Base-by-base conservation (phyloP, 768 basidiomycete species). In the Cystobasidium ongulense region DNA sequence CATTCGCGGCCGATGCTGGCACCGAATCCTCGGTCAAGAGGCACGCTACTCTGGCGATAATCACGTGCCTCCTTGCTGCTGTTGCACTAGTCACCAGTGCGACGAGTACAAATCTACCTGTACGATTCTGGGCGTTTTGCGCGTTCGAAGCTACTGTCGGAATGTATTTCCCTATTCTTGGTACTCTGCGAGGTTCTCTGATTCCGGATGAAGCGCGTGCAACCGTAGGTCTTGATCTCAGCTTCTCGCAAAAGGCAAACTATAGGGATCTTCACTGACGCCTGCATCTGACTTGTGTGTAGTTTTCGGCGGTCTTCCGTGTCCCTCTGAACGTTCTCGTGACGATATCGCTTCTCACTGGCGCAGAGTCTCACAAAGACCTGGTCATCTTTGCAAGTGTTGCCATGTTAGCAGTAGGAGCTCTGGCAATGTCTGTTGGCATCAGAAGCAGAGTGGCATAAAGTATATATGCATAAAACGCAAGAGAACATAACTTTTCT, bases 71-170 rank as follows among this genome's bases (percentile, higher is more conserved):
- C 36, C 8, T 63, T 1, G 74, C 74, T 3, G 57, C 67, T 41
- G 1, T 64, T 10, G 74, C 74, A 18, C 38, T 75, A 10, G 74
- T 52, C 13, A 61, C 66, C 3, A 43, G 65, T 38, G 70, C 35
- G 11, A 31, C 43, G 10, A 72, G 65, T 21, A 29, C 15, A 15
- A 38, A 35, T n/a, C 66, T 75, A 7, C 33, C 66, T 17, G n/a
- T 70, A 41, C 53, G 70, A 53, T 75, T 75, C 41, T 75, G 74
- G 74, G 74, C 71, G 1, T 75, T 75, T 57, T 75, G 74, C 41
- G 66, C 36, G 1, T 75, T 75, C 29, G 74, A 75, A 53, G 74
- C 67, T 21, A 75, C 74, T 4, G 74, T 72, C 10, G 74, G 74
- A 11, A 75, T 75, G 71, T 75, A 75, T 41, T 75, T 61, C 57